Evolutionary conservation across 305 asterid genomes (phyloP), one percentile per base, ranked within the genome.

Genomic region (Fraxinus sp.): DNA sequence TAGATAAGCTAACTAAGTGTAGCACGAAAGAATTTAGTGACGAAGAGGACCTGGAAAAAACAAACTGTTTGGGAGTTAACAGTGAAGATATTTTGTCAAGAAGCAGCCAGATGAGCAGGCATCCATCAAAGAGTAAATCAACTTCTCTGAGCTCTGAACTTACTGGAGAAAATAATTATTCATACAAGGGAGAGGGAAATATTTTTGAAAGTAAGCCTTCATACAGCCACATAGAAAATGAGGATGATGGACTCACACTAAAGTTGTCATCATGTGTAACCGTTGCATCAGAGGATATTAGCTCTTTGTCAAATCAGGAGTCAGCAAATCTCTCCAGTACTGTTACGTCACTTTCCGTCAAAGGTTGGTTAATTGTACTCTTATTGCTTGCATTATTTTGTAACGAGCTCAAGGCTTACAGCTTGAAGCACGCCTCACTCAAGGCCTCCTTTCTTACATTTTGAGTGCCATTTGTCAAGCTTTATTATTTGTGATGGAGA

Each of bases 251-350:
- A 39, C 90, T 91, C 82, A 86, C 86, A 46, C 87, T 91, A 39
- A 91, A 89, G 86, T 79, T 92, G 80, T 88, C 95, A 18, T 90
- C 95, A 10, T 89, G 97, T 78, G 83, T 84, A 13, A 83, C 82
- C 73, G 83, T 83, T 82, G 87, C 86, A 10, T 87, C 90, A 33
- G 94, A 92, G 85, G 88, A 90, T 79, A 84, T 75, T 41, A 90
- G 96, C 84, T 91, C 90, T 41, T 83, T 87, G 85, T 84, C 90
- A 4, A 86, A 85, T 77, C 90, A 83, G 77, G 90, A 86, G 55
- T 80, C 91, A 62, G 85, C 79, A 37, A 88, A 88, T 79, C 52
- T 77, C 8, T 77, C 68, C 72, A 84, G 79, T 72, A 68, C 20
- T 28, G 91, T 81, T 46, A 83, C 82, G 82, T 88, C 92, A 14